These are phyloP conservation scores for Kodamaea kaohsiungensis DNA, from an alignment of 805 yeast genomes.

Conservation along the genomic window DNA sequence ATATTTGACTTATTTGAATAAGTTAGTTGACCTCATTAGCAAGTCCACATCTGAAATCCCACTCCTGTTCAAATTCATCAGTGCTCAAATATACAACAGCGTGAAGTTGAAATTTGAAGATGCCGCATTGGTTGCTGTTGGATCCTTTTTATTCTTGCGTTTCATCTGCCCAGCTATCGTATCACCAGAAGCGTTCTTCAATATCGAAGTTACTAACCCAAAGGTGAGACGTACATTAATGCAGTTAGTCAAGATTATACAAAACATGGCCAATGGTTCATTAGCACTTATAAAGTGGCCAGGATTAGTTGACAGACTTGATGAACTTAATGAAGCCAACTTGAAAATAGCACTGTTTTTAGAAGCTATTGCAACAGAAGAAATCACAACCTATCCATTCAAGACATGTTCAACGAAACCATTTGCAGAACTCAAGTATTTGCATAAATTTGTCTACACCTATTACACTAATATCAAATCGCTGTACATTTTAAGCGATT, in stretches of 20 bases:
- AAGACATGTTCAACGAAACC: slow-evolving; percentile 25
- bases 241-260: slow-evolving; percentile 79
- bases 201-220: slow-evolving; percentile 25
- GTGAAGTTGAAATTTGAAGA: slow-evolving; percentile 64
- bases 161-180: slow-evolving; percentile 88
- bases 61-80: slow-evolving; percentile 66
- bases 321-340: slow-evolving; percentile 36
- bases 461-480: slow-evolving; percentile 33
- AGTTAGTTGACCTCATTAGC: slow-evolving; percentile 60
- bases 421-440: slow-evolving; percentile 36
- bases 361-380: slow-evolving; percentile 21
- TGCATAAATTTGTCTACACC: slow-evolving; percentile 41
- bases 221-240: slow-evolving; percentile 65
- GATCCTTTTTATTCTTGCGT: slow-evolving; percentile 82
- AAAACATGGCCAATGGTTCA: slow-evolving; percentile 84
- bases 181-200: slow-evolving; percentile 68
- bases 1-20: slow-evolving; percentile 57
- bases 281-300: slow-evolving; percentile 67
- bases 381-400: slow-evolving; percentile 12
- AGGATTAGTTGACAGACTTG: slow-evolving; percentile 41
- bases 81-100: slow-evolving; percentile 60
- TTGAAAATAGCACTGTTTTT: slow-evolving; percentile 31
- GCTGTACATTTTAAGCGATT: slow-evolving; percentile 27
- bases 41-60: slow-evolving; percentile 63
- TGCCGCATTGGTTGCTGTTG: slow-evolving; percentile 65